phyloP scores from a whole-genome alignment of 140 eudicot genomes.

The Senecio squalidus region DNA sequence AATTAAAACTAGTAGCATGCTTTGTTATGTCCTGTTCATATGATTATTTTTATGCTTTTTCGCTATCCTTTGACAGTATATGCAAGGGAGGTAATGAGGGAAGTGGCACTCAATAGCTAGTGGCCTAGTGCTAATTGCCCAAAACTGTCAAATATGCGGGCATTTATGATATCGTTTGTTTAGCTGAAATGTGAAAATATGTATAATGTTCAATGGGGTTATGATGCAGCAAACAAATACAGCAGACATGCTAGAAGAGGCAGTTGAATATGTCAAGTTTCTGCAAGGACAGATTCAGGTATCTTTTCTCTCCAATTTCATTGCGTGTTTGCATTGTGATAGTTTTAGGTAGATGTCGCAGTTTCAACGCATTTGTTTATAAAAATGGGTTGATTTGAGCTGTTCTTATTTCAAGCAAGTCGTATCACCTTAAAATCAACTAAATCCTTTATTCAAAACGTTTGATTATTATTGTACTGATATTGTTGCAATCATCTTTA shows the following conservation, averaged over 20 bases:
- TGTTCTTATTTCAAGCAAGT: too few species aligned
- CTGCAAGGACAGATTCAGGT: constrained; percentile 91
- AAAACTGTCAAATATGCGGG: background rate
- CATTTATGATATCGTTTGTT: background rate
- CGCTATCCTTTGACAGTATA: too few species aligned
- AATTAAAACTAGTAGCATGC: background rate
- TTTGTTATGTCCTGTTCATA: background rate
- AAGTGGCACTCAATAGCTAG: too few species aligned
- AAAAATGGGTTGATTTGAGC: background rate
- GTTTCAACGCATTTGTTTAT: too few species aligned
- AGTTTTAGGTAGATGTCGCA: too few species aligned
- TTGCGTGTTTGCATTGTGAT: background rate
- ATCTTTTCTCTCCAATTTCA: background rate
- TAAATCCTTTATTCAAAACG: too few species aligned
- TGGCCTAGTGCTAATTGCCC: too few species aligned
- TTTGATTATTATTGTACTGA: too few species aligned
- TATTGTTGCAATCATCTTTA: too few species aligned
- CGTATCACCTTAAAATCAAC: too few species aligned
- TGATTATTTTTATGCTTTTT: too few species aligned
- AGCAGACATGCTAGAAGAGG: constrained; percentile 97
- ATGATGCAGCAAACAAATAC: constrained; percentile 92
- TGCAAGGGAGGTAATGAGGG: too few species aligned
- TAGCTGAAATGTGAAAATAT: background rate
- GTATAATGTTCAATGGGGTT: constrained; percentile 19
- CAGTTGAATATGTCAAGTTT: constrained; percentile 83